These are phyloP conservation scores for Thelephora ganbajun DNA, from an alignment of 768 basidiomycete species.

Conservation along the genomic window DNA sequence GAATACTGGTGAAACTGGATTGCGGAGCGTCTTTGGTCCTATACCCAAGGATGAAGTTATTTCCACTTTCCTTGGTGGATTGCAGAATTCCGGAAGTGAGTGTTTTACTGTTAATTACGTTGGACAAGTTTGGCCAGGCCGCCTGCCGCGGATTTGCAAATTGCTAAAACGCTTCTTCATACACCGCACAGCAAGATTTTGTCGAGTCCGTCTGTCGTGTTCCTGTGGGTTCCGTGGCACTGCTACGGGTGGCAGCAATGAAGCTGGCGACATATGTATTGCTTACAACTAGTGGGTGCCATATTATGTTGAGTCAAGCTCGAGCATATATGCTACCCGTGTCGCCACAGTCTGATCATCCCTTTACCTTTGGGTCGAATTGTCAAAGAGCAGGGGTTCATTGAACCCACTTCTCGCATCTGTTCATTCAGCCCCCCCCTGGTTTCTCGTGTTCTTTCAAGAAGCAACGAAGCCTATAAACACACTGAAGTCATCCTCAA, in stretches of 20 bases:
- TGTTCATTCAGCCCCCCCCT: slow-evolving; percentile 89
- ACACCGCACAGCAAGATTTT: slow-evolving; percentile 30
- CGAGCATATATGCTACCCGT: background rate
- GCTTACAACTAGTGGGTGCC: slow-evolving; percentile 86
- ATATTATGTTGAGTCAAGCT: background rate
- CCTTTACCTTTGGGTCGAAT: slow-evolving; percentile 50
- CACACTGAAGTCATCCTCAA: too few species aligned
- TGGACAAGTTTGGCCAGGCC: slow-evolving; percentile 8
- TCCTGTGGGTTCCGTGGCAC: slow-evolving; percentile 94
- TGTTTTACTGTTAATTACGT: slow-evolving; percentile 10
- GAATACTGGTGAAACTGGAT: too few species aligned
- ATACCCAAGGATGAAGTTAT: slow-evolving; percentile 57
- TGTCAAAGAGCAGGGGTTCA: slow-evolving; percentile 71
- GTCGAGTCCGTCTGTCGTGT: slow-evolving; percentile 47
- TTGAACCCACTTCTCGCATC: slow-evolving; percentile 92
- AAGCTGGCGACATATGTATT: slow-evolving; percentile 88
- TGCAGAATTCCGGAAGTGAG: slow-evolving; percentile 82
- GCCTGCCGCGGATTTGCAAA: slow-evolving; percentile 42
- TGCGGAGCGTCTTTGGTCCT: too few species aligned
- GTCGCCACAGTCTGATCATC: slow-evolving; percentile 51
- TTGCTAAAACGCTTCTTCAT: too few species aligned
- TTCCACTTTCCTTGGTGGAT: slow-evolving; percentile 74
- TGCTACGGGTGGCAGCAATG: slow-evolving; percentile 82
- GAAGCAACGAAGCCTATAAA: slow-evolving; percentile 77
- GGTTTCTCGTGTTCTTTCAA: slow-evolving; percentile 75